phyloP scores from a whole-genome alignment of 805 yeast genomes.

The Grigorovia transvaalensis region DNA sequence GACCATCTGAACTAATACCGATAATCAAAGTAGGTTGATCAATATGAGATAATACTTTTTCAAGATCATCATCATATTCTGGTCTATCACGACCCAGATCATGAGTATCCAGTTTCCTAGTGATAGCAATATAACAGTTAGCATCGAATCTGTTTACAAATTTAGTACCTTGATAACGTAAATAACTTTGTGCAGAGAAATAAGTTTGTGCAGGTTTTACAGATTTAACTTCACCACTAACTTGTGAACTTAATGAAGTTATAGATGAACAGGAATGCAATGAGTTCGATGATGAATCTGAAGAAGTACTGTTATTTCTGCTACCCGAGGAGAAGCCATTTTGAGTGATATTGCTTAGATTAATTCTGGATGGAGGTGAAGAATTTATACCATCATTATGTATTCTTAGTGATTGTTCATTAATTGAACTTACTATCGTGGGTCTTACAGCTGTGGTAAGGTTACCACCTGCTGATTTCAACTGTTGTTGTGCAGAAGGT shows the following conservation, averaged over 20 bases:
- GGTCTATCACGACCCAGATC: constrained; percentile 75
- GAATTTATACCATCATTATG: constrained; percentile 74
- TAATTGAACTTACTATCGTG: constrained; percentile 34
- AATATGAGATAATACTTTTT: constrained; percentile 47
- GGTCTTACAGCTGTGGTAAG: neutral
- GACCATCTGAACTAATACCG: constrained; percentile 86
- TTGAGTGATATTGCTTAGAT: constrained; percentile 1
- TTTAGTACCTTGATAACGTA: constrained; percentile 89
- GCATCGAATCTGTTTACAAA: constrained; percentile 89
- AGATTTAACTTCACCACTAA: constrained; percentile 14
- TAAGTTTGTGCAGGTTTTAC: constrained; percentile 39
- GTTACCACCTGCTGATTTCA: constrained; percentile 16
- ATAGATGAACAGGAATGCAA: constrained; percentile 25
- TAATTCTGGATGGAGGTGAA: constrained; percentile 7
- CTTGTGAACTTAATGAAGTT: constrained; percentile 18
- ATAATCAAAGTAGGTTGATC: constrained; percentile 71
- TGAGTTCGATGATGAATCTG: constrained; percentile 15
- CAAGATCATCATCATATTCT: constrained; percentile 29
- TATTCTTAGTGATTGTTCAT: constrained; percentile 69
- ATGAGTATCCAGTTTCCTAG: constrained; percentile 90
- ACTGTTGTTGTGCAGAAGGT: constrained; percentile 36
- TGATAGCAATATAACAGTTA: constrained; percentile 88
- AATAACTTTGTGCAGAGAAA: constrained; percentile 91
- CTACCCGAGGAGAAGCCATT: constrained; percentile 1
- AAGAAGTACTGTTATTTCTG: constrained; percentile 4